These are phyloP conservation scores for Scedosporium dehoogii DNA, from an alignment of 2,329 filamentous ascomycete species.

Conservation along the genomic window DNA sequence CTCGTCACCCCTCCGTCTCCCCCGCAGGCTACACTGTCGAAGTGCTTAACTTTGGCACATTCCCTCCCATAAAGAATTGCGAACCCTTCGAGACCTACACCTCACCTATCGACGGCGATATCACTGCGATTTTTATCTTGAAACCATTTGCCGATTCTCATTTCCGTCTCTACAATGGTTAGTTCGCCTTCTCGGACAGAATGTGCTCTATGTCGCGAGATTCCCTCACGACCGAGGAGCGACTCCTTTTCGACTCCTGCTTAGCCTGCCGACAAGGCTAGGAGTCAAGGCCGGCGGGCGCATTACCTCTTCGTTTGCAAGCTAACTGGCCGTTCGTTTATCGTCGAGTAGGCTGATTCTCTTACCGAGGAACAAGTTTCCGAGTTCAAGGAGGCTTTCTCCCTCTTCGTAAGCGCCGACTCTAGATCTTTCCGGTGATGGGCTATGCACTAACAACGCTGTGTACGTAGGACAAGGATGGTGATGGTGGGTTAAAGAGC, in stretches of 20 bases:
- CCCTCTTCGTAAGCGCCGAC: conserved; percentile 77
- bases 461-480: conserved; percentile 67
- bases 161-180: conserved; percentile 9
- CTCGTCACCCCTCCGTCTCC: conserved; percentile 2
- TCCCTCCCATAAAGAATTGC: not conserved
- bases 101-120: not conserved
- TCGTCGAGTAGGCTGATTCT: conserved; percentile 68
- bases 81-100: not conserved
- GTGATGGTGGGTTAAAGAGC: conserved; percentile 63
- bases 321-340: not conserved
- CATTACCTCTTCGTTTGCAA: not conserved
- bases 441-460: conserved; percentile 14
- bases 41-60: not conserved
- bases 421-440: not conserved
- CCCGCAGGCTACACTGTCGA: conserved; percentile 5
- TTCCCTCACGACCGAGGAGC: not conserved
- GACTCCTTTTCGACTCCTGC: no score
- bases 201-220: conserved; percentile 4
- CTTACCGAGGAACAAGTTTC: conserved; percentile 99
- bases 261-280: no score
- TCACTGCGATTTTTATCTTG: not conserved
- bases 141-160: not conserved
- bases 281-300: no score
- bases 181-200: not conserved
- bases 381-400: conserved; percentile 99